Evolutionary conservation across 1,139 yeast genomes (phyloP).

Genomic region (Protomyces inouyei): DNA sequence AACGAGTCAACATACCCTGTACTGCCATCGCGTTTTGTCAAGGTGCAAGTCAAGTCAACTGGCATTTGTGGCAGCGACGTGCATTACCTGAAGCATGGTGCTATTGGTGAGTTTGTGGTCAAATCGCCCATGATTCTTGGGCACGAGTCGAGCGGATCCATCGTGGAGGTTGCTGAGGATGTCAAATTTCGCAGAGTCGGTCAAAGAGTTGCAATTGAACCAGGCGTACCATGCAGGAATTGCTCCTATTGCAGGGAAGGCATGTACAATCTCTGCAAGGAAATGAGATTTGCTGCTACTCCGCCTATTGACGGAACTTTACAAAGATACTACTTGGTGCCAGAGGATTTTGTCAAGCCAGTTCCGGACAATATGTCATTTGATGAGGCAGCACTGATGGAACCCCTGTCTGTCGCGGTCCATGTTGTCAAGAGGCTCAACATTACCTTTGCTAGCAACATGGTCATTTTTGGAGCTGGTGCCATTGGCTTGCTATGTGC

Average conservation of each 20-base stretch:
- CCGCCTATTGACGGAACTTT: conserved; percentile 71
- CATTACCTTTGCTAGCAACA: conserved; percentile 59
- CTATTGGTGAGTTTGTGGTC: conserved; percentile 55
- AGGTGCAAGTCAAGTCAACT: conserved; percentile 67
- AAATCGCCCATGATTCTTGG: conserved; percentile 56
- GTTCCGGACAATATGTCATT: conserved; percentile 68
- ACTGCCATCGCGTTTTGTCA: conserved; percentile 45
- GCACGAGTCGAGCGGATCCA: conserved; percentile 58
- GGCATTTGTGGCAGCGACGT: conserved; percentile 73
- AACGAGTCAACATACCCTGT: conserved; percentile 4
- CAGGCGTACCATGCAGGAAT: conserved; percentile 69
- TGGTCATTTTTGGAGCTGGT: conserved; percentile 78
- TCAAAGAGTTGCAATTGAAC: conserved; percentile 61
- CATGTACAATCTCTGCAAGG: conserved; percentile 71
- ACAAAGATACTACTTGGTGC: conserved; percentile 63
- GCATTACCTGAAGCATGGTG: conserved; percentile 75
- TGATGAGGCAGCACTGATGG: conserved; percentile 80
- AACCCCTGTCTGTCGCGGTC: conserved; percentile 77
- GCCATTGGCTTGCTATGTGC: conserved; percentile 78
- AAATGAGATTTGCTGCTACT: conserved; percentile 82
- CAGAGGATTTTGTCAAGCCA: conserved; percentile 79
- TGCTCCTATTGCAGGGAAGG: conserved; percentile 69
- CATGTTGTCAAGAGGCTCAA: conserved; percentile 65
- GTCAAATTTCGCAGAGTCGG: conserved; percentile 49
- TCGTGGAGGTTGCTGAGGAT: conserved; percentile 58